A percentile compares a stretch with the other conserved stretches of the same genome.
These are phyloP conservation scores for Hymenoscyphus salicellus DNA, from an alignment of 2,329 filamentous ascomycete genomes.

Conservation along the genomic window DNA sequence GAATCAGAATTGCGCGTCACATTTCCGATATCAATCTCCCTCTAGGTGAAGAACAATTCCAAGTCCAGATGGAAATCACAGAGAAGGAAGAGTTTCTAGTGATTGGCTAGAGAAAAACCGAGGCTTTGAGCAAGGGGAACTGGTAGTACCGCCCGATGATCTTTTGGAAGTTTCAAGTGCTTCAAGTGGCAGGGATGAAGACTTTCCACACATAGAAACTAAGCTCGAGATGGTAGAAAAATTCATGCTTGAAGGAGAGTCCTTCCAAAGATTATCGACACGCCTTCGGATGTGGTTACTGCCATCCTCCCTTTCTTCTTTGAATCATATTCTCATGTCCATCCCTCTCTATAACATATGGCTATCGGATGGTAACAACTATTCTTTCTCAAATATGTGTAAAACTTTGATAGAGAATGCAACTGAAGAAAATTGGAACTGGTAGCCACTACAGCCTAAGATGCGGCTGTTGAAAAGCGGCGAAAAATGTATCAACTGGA, in stretches of 20 bases:
- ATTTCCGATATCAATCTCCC: not conserved
- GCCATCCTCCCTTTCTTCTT: not conserved
- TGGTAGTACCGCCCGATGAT: not conserved
- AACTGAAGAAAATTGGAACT: not conserved
- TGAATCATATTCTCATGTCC: not conserved
- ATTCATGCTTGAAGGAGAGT: no score
- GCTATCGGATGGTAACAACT: not conserved
- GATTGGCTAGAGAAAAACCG: not conserved
- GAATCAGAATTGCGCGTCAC: not conserved
- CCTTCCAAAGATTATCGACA: not conserved
- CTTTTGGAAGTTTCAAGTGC: not conserved
- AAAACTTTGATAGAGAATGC: not conserved
- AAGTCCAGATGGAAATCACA: not conserved
- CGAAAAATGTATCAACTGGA: not conserved
- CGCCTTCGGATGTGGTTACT: not conserved
- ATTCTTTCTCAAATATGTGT: not conserved
- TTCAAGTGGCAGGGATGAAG: not conserved
- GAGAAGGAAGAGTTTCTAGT: not conserved
- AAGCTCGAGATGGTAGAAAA: not conserved
- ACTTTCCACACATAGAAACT: not conserved
- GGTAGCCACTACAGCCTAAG: not conserved
- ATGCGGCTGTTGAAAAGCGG: not conserved
- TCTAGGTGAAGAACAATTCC: not conserved
- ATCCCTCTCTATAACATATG: not conserved
- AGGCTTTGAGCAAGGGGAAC: not conserved